Evolutionary conservation across 2,329 filamentous ascomycete genomes (phyloP), one percentile per base, ranked within the genome.

Genomic region (Lasiodiplodia sp.): DNA sequence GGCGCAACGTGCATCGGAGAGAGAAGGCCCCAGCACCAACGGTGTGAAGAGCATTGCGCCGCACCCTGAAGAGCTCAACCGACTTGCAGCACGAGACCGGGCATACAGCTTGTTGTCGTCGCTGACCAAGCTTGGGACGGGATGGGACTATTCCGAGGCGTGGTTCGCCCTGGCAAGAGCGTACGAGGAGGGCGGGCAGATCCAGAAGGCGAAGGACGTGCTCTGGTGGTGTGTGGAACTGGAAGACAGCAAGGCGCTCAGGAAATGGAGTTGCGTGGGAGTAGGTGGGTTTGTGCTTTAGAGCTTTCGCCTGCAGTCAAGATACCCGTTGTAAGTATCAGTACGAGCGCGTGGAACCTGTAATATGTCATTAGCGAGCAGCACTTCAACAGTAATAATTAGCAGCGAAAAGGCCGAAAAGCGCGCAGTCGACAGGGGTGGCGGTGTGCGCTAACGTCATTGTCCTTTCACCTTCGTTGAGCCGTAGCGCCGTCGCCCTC

Each of bases 171-270:
- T 99, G 40, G 92, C 94, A 0, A 86, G 93, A 71, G 94, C 93
- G 11, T 92, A 97, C 75, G 96, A 99, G 79, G 89, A 94, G 76
- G 92, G 92, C 68, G 92, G 91, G 0, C 92, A 97, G 82, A 80
- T 88, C 1, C 92, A 96, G 47, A 97, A 95, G 83, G 92, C 96
- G 16, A 96, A 94, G 82, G 92, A 96, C 73, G 93, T 94, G 56
- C 85, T 98, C 7, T 98, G 96, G 96, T 98, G 95, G 94, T 97
- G 94, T 74, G 92, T 99, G 14, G 94, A 97, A 80, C 84, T 99
- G 37, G 96, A 98, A 78, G 95, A 99, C 77, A 89, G 88, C 8
- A 89, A 88, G 71, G 93, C 91, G 0, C 87, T 97, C 58, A 88
- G 96, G 68, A 86, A 88, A 69, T 98, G 95, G 96, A 86, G 84